phyloP scores from a whole-genome alignment of 192 early-diverging fungal species.

The Coemansia sp. region DNA sequence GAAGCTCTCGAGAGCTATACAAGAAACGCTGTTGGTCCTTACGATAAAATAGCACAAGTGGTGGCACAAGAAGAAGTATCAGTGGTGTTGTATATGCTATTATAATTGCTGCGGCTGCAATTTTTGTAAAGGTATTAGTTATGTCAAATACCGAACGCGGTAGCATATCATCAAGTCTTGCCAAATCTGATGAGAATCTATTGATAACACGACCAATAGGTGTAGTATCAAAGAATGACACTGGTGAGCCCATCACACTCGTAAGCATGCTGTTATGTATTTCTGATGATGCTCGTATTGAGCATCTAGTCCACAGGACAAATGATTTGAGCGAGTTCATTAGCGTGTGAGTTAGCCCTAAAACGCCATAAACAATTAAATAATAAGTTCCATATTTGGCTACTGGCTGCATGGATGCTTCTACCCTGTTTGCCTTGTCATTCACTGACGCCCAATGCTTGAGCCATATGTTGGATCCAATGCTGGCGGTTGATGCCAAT shows the following conservation, averaged over 20 bases:
- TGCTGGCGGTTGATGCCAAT: too few relatives aligned
- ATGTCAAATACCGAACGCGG: slow-evolving; percentile 59
- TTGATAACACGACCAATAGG: slow-evolving; percentile 85
- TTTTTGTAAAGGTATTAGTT: slow-evolving; percentile 40
- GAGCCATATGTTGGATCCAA: too few relatives aligned
- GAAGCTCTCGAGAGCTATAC: slow-evolving; percentile 72
- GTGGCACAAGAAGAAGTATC: slow-evolving; percentile 52
- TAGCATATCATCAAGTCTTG: slow-evolving; percentile 73
- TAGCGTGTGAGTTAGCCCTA: slow-evolving; percentile 67
- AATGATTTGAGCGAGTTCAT: slow-evolving; percentile 68
- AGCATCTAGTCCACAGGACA: slow-evolving; percentile 74
- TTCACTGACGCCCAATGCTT: too few relatives aligned
- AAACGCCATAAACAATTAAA: slow-evolving; percentile 71
- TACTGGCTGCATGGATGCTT: too few relatives aligned
- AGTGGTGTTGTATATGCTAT: slow-evolving; percentile 52
- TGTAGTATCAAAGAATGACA: slow-evolving; percentile 68
- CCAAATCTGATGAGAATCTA: slow-evolving; percentile 85
- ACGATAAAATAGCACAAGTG: slow-evolving; percentile 58
- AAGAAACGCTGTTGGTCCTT: slow-evolving; percentile 60
- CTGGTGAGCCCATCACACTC: slow-evolving; percentile 66
- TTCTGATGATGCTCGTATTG: slow-evolving; percentile 69
- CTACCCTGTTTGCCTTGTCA: too few relatives aligned
- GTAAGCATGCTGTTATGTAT: slow-evolving; percentile 75
- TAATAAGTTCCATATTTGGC: slow-evolving; percentile 57
- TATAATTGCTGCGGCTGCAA: slow-evolving; percentile 44